A percentile compares a stretch with the other conserved stretches of the same genome.
Conservation (phyloP, 768 basidiomycete species). For the Gymnopilus junonius region DNA sequence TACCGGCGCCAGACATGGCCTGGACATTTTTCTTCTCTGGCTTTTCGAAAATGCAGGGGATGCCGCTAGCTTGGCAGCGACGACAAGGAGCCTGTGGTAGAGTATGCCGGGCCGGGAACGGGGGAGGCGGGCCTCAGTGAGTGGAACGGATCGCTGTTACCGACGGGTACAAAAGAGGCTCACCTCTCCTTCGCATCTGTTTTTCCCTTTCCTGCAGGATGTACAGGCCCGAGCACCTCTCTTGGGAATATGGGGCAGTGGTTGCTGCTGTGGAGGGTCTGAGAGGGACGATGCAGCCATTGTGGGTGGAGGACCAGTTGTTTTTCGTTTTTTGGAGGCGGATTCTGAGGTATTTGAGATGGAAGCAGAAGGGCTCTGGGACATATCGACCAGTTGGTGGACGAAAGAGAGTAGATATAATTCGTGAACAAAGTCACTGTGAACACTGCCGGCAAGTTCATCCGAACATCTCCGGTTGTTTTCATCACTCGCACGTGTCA, state of each 20-base stretch:
- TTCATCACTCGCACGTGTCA: slow-evolving; percentile 31
- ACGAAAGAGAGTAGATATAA: slow-evolving; percentile 27
- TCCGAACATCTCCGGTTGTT: slow-evolving; percentile 31
- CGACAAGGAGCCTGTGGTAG: slow-evolving; percentile 80
- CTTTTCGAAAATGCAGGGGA: slow-evolving; percentile 86
- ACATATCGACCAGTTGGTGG: slow-evolving; percentile 48
- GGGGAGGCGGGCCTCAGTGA: slow-evolving; percentile 71
- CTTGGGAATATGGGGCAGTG: slow-evolving; percentile 77
- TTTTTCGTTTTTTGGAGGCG: slow-evolving; percentile 62
- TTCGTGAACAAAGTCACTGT: slow-evolving; percentile 18
- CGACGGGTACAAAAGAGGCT: slow-evolving; percentile 34
- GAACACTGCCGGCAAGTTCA: slow-evolving; percentile 28
- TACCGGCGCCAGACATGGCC: slow-evolving; percentile 61
- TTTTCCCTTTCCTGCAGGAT: slow-evolving; percentile 89
- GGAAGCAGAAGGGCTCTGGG: slow-evolving; percentile 65
- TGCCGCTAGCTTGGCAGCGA: slow-evolving; percentile 84
- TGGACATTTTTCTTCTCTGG: slow-evolving; percentile 84
- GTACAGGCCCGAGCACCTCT: slow-evolving; percentile 90
- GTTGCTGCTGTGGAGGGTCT: slow-evolving; percentile 32
- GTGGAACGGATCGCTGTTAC: slow-evolving; percentile 49
- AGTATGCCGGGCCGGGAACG: slow-evolving; percentile 70
- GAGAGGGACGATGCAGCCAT: slow-evolving; percentile 40
- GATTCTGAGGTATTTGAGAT: slow-evolving; percentile 59
- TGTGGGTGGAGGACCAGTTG: slow-evolving; percentile 38
- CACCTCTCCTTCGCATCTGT: slow-evolving; percentile 93